phyloP scores from a whole-genome alignment of 2,329 filamentous ascomycete genomes.

The Ramularia endophylla region DNA sequence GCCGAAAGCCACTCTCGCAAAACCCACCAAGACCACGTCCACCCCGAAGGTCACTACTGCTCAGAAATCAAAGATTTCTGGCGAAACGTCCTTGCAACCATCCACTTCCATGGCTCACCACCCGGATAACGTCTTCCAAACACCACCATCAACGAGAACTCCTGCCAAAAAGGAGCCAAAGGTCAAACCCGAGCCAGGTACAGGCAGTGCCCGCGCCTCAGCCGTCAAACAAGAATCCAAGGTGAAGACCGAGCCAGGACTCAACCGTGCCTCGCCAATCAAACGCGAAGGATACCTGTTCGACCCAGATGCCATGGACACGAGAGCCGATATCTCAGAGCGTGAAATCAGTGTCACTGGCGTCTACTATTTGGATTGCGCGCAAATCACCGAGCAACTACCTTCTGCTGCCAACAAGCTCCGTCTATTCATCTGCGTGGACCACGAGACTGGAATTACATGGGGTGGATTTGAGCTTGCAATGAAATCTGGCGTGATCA shows the following conservation, averaged over 20 bases:
- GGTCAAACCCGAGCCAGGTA: slow-evolving; percentile 5
- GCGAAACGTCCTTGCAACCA: slow-evolving; percentile 1
- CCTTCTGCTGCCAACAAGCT: slow-evolving; percentile 23
- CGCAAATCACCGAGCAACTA: slow-evolving; percentile 16
- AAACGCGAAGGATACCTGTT: slow-evolving; percentile 14
- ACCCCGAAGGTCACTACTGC: not conserved
- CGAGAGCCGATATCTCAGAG: slow-evolving; percentile 10
- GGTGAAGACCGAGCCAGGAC: slow-evolving; percentile 6
- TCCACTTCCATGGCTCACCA: not conserved
- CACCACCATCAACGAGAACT: not conserved
- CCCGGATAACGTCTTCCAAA: slow-evolving; percentile 10
- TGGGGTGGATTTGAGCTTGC: slow-evolving; percentile 46
- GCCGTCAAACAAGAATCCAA: slow-evolving; percentile 11
- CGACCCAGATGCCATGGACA: slow-evolving; percentile 17
- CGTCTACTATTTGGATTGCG: slow-evolving; percentile 36
- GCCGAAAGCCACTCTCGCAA: slow-evolving; percentile 2
- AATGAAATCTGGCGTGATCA: slow-evolving; percentile 39
- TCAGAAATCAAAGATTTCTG: not conserved
- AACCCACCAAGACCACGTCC: not conserved
- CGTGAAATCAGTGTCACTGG: slow-evolving; percentile 37
- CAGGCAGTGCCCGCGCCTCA: too few species aligned
- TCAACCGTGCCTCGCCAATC: slow-evolving; percentile 1
- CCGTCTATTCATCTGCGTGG: slow-evolving; percentile 35
- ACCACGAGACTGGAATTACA: slow-evolving; percentile 31
- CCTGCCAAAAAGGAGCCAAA: slow-evolving; percentile 7